A percentile compares a stretch with the other conserved stretches of the same genome.
Conservation (phyloP, 2,329 filamentous ascomycete genomes). For the Xylaria multiplex region DNA sequence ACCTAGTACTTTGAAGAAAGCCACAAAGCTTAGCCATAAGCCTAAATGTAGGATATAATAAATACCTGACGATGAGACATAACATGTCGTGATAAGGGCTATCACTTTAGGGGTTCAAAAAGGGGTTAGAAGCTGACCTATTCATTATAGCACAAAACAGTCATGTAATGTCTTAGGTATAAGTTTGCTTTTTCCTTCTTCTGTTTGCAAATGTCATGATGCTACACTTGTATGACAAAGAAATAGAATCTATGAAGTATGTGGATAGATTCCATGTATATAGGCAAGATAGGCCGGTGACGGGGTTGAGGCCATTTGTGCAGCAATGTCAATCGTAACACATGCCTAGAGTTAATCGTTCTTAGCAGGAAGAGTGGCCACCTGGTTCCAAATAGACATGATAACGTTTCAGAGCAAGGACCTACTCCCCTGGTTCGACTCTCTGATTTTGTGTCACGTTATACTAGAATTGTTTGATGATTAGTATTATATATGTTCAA, state of each 20-base stretch:
- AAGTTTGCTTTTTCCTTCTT: background rate
- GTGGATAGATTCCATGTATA: background rate
- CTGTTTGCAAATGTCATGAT: background rate
- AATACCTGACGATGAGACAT: background rate
- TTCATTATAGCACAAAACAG: background rate
- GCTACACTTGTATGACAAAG: slow-evolving; percentile 8
- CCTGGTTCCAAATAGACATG: background rate
- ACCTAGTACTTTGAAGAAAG: slow-evolving; percentile 22
- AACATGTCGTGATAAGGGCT: background rate
- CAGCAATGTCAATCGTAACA: background rate
- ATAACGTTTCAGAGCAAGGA: background rate
- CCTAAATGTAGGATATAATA: background rate
- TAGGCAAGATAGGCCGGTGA: background rate
- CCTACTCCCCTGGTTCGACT: background rate
- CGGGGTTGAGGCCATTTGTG: too few relatives aligned
- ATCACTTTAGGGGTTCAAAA: background rate
- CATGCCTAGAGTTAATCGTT: background rate
- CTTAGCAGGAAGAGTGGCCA: background rate
- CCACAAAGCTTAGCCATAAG: slow-evolving; percentile 5
- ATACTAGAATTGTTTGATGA: background rate
- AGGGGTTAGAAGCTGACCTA: background rate
- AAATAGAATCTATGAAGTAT: background rate
- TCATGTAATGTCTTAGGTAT: background rate
- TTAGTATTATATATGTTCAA: background rate
- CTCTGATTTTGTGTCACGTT: background rate